Evolutionary conservation across 1,284 basidiomycete genomes (phyloP), one percentile per base, ranked within the genome.

Genomic region (Trichosporon sp.): DNA sequence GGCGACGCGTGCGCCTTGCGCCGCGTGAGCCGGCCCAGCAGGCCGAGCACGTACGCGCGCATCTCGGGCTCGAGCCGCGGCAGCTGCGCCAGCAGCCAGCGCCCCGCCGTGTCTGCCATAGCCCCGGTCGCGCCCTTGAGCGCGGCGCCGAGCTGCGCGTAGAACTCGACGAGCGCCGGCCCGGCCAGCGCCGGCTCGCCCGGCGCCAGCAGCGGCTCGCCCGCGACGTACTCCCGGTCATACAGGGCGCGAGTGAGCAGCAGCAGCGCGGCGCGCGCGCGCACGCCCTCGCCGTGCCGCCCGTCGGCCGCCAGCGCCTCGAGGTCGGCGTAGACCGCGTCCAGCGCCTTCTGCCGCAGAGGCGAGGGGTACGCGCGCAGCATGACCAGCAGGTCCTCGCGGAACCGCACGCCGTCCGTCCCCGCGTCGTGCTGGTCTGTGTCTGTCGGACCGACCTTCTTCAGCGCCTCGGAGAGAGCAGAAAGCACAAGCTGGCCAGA

Each of bases 321-420:
- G 32, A 84, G 64, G 31, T 80, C 77, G 13, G 71, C 75, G 65
- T 83, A 82, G 0, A 83, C 72, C 12, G 74, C 72, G 0, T 72
- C 74, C 11, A 83, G 68, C 15, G 80, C 75, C 64, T 75, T 76
- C 2, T 64, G 42, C 25, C 83, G 63, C 35, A 84, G 67, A 5
- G 81, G 78, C 29, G 78, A 80, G 1, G 83, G 83, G 70, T 84
- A 84, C 6, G 63, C 60, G 62, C 82, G 69, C 31, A 83, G 71
- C 62, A 83, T 72, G 0, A 64, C 21, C 12, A 84, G 29, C 34
- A 84, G 65, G 0, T 58, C 34, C 15, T 76, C 47, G 58, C 80
- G 75, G 72, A 81, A 83, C 1, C 68, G 71, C 34, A 82, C 68
- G 3, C 78, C 78, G 23, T 73, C 70, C 0, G 29, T 35, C 65